Evolutionary conservation across 495 filamentous ascomycete species (phyloP), one percentile per base, ranked within the genome.

Genomic region (Letharia lupina): DNA sequence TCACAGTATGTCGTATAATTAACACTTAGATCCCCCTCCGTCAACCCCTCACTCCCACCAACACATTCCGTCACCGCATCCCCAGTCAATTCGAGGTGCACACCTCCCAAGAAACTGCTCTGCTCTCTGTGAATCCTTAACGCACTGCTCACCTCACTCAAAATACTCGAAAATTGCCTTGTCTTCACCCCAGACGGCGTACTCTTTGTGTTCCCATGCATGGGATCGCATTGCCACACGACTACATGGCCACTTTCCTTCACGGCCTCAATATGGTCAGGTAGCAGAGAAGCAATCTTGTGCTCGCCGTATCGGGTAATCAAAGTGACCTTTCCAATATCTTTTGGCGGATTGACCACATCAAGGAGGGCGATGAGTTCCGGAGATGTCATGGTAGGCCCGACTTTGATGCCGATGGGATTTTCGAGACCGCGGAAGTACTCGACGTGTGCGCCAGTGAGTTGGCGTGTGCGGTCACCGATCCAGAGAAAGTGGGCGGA

Each of bases 401-500:
- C 94, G 61, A 98, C 89, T 76, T 98, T 98, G 72, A 98, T 88
- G 20, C 94, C 94, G 68, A 98, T 88, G 0, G 94, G 94, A 75
- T 98, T 98, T 70, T 89, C 86, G 69, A 98, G 87, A 45, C 94
- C 94, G 45, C 94, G 89, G 83, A 98, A 96, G 80, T 91, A 98
- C 78, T 98, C 94, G 66, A 98, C 86, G 76, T 98, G 94, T 0
- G 90, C 95, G 67, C 91, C 89, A 76, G 91, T 86, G 37, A 97
- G 81, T 72, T 97, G 93, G 41, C 94, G 86, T 2, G 94, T 98
- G 63, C 94, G 89, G 76, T 98, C 94, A 39, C 94, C 94, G 72
- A 98, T 93, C 94, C 94, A 98, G 71, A 98, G 81, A 79, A 98
- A 97, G 75, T 98, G 95, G 0, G 90, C 89, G n/a, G 90, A 94